These are phyloP conservation scores for Cubamyces lactineus DNA, from an alignment of 768 basidiomycete genomes.

Conservation along the genomic window DNA sequence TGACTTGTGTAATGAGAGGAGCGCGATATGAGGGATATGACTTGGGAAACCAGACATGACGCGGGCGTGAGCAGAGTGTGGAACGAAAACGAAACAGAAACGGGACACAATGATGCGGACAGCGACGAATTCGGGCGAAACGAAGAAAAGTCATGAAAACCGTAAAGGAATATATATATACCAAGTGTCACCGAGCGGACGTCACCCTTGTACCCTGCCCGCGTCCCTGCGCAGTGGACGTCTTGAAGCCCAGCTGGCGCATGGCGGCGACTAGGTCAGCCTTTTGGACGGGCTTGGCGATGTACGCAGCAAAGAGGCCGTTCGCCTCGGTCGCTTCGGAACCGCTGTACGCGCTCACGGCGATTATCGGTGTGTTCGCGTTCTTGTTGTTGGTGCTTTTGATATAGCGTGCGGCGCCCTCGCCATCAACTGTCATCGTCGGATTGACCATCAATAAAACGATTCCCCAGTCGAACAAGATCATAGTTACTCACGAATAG, in stretches of 20 bases:
- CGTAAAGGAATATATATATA: conserved; percentile 24
- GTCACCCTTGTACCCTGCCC: conserved; percentile 25
- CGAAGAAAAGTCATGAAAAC: conserved; percentile 12
- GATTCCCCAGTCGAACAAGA: neutral
- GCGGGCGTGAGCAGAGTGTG: conserved; percentile 24
- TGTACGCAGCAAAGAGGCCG: conserved; percentile 76
- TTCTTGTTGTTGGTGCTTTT: conserved; percentile 97
- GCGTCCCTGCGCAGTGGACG: conserved; percentile 65
- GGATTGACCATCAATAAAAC: neutral
- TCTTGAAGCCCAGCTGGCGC: conserved; percentile 91
- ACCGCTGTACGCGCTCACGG: conserved; percentile 86
- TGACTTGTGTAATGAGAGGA: conserved; percentile 26
- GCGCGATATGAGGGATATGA: conserved; percentile 23
- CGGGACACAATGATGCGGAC: conserved; percentile 21
- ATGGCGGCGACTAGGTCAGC: conserved; percentile 78
- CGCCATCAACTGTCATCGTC: conserved; percentile 81
- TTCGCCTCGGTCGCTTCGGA: conserved; percentile 64
- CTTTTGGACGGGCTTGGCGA: conserved; percentile 90
- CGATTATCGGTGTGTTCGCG: conserved; percentile 88
- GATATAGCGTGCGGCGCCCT: conserved; percentile 96
- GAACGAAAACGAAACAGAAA: conserved; percentile 25
- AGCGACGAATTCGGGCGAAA: conserved; percentile 16
- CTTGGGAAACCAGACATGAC: conserved; percentile 22
- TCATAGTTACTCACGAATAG: conserved; percentile 68
- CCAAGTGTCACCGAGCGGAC: conserved; percentile 23